Evolutionary conservation across 495 filamentous ascomycete species (phyloP).

Genomic region (Hamigera avellanea): DNA sequence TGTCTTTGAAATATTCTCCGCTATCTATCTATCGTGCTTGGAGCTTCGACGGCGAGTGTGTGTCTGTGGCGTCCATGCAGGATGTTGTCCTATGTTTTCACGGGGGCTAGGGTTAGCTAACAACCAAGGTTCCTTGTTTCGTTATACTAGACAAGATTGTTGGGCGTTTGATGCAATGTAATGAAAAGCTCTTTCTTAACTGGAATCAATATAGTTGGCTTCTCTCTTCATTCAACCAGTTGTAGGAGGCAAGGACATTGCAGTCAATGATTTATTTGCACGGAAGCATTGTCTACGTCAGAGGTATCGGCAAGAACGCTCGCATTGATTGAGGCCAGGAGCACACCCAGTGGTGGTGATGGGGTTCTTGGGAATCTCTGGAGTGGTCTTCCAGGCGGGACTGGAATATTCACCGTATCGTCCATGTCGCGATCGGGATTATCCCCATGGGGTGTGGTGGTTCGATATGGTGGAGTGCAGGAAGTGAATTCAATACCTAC

Average conservation of each 20-base stretch:
- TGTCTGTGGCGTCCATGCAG: slow-evolving; percentile 42
- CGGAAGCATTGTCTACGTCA: background rate
- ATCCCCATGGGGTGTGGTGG: too few relatives aligned
- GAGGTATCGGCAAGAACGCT: slow-evolving; percentile 7
- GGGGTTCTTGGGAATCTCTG: slow-evolving; percentile 1
- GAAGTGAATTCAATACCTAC: too few relatives aligned
- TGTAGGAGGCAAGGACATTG: slow-evolving; percentile 40
- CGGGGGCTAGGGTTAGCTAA: too few relatives aligned
- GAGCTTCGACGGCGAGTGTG: slow-evolving; percentile 24
- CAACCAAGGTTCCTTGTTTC: too few relatives aligned
- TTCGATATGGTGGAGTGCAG: too few relatives aligned
- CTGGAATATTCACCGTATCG: too few relatives aligned
- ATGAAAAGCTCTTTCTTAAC: too few relatives aligned
- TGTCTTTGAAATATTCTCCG: slow-evolving; percentile 47
- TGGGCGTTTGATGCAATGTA: too few relatives aligned
- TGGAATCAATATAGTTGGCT: slow-evolving; percentile 38
- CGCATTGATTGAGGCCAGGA: slow-evolving; percentile 11
- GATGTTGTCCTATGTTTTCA: slow-evolving; percentile 37
- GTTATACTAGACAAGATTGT: too few relatives aligned
- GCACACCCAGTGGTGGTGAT: slow-evolving; percentile 10
- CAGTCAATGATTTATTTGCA: slow-evolving; percentile 16
- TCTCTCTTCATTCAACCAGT: slow-evolving; percentile 30
- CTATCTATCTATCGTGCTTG: slow-evolving; percentile 38
- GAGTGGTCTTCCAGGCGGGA: background rate
- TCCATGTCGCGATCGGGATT: too few relatives aligned